These are phyloP conservation scores for Diplotaxis tenuifolia DNA, from an alignment of 345 rosid genomes.

Conservation along the genomic window DNA sequence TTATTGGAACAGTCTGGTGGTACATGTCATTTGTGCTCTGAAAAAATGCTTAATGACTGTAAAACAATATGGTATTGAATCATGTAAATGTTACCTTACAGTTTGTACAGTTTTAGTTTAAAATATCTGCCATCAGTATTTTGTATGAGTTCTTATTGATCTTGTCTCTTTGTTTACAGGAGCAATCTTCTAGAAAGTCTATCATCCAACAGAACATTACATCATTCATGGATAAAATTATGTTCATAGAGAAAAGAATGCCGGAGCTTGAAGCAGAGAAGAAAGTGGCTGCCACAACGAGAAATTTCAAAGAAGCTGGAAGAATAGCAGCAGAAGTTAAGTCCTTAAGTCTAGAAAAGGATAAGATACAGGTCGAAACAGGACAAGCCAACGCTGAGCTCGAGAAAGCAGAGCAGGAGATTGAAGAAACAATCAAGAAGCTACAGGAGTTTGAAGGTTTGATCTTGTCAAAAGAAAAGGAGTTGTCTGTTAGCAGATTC, in stretches of 20 bases:
- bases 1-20: constrained; percentile 8
- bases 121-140: not conserved
- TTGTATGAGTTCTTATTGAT: not conserved
- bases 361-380: constrained; percentile 51
- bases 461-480: constrained; percentile 64
- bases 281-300: constrained; percentile 77
- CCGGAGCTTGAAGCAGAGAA: constrained; percentile 92
- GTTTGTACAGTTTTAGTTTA: not conserved
- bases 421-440: constrained; percentile 53
- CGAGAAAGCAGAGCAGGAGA: constrained; percentile 56
- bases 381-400: constrained; percentile 51
- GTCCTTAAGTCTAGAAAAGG: constrained; percentile 70
- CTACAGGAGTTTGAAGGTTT: constrained; percentile 64
- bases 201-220: constrained; percentile 69
- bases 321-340: constrained; percentile 86
- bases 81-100: not conserved
- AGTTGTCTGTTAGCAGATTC: constrained; percentile 69
- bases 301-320: constrained; percentile 95
- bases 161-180: constrained; percentile 43
- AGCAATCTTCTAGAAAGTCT: constrained; percentile 74
- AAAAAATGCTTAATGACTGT: not conserved
- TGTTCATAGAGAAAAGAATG: constrained; percentile 71
- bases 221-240: constrained; percentile 63
- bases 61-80: not conserved
- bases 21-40: not conserved